Percentiles rank a stretch among this genome's conserved stretches.
phyloP scores from a whole-genome alignment of 371 early-diverging fungal species.

The Mortierella sp. region DNA sequence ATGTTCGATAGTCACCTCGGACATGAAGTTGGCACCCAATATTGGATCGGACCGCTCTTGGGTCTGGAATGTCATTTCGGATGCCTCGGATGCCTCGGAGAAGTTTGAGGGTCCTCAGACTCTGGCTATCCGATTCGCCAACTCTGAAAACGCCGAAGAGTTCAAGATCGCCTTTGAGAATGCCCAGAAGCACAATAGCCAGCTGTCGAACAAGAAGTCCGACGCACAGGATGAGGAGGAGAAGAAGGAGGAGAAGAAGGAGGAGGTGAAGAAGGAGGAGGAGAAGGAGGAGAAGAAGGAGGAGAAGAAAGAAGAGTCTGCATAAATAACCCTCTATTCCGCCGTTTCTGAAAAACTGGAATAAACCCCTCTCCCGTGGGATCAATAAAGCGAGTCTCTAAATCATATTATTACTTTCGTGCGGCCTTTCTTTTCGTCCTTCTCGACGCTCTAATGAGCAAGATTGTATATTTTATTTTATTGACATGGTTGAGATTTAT shows the following conservation, averaged over 20 bases:
- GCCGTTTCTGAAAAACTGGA: slow-evolving; percentile 3
- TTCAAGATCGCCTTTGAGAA: slow-evolving; percentile 78
- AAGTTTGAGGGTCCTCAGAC: slow-evolving; percentile 86
- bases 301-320: slow-evolving; percentile 53
- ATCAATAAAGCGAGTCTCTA: slow-evolving; percentile 13
- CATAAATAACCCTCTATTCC: slow-evolving; percentile 24
- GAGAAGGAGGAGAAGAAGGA: slow-evolving; percentile 44
- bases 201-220: slow-evolving; percentile 20
- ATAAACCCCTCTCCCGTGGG: slow-evolving; percentile 2
- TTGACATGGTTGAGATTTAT: slow-evolving; percentile 16
- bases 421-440: no score
- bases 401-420: no score
- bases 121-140: slow-evolving; percentile 96
- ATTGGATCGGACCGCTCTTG: slow-evolving; percentile 98
- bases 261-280: no score
- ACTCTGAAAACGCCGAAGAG: slow-evolving; percentile 82
- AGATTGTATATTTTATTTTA: background rate
- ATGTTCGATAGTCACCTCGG: slow-evolving; percentile 70
- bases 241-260: background rate
- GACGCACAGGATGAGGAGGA: slow-evolving; percentile 19
- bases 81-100: slow-evolving; percentile 88
- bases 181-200: slow-evolving; percentile 66
- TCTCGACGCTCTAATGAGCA: no score
- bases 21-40: slow-evolving; percentile 91
- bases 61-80: slow-evolving; percentile 85